Percentiles rank a stretch among this genome's conserved stretches.
These are phyloP conservation scores for Ceratobasidium sp. DNA, from an alignment of 1,284 basidiomycete genomes.

Conservation along the genomic window DNA sequence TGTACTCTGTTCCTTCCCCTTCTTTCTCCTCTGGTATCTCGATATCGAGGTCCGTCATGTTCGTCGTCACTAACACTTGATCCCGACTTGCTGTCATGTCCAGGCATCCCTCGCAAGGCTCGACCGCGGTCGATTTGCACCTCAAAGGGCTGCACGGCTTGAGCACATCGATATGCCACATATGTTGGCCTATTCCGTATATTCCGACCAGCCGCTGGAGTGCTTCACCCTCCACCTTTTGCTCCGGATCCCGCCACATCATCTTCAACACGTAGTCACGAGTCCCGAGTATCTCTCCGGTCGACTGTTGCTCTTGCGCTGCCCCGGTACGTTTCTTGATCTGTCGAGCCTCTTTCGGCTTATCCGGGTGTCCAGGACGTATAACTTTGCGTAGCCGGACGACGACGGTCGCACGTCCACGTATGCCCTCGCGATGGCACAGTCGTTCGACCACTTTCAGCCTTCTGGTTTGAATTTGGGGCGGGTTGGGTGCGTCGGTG, in stretches of 20 bases:
- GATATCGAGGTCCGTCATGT: no score
- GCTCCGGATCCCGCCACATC: no score
- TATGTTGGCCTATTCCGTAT: constrained; percentile 1
- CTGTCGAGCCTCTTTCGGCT: no score
- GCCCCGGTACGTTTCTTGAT: no score
- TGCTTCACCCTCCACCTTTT: constrained; percentile 11
- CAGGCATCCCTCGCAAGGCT: not conserved
- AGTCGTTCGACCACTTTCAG: constrained; percentile 20
- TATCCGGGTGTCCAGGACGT: no score
- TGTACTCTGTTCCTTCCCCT: not conserved
- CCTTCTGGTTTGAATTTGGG: not conserved
- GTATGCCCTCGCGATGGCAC: constrained; percentile 29
- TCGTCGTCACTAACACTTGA: no score
- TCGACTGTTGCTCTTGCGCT: not conserved
- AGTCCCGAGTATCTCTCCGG: not conserved
- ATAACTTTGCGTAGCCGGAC: no score
- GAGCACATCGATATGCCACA: no score
- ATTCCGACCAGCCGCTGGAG: constrained; percentile 4
- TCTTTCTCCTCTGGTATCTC: constrained; percentile 7
- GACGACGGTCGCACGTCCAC: constrained; percentile 23
- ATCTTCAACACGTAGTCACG: constrained; percentile 19
- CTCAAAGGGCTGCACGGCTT: not conserved
- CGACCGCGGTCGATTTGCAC: not conserved
- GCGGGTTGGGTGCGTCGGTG: not conserved
- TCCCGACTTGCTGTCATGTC: no score